Conservation (phyloP, 1,284 basidiomycete genomes). For the Moesziomyces antarcticus region DNA sequence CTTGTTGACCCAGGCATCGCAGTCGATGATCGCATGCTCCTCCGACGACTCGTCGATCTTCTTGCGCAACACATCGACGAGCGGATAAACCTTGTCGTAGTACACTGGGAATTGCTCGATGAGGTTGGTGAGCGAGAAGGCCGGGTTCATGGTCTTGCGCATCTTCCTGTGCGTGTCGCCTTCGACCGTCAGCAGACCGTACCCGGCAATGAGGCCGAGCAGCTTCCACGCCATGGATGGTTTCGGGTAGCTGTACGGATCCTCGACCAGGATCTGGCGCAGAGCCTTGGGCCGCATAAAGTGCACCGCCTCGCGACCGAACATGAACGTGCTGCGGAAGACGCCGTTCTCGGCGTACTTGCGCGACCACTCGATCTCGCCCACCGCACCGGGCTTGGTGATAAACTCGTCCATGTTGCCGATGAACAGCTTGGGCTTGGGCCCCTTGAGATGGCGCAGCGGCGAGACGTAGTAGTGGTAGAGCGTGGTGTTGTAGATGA, state of each 20-base stretch:
- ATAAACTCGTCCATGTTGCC: conserved; percentile 42
- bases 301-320: conserved; percentile 44
- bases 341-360: conserved; percentile 31
- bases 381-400: conserved; percentile 27
- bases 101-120: conserved; percentile 58
- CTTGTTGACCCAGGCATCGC: conserved; percentile 50
- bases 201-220: conserved; percentile 45
- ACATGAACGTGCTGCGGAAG: conserved; percentile 36
- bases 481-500: conserved; percentile 40
- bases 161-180: conserved; percentile 53
- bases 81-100: conserved; percentile 45
- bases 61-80: conserved; percentile 48
- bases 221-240: conserved; percentile 42
- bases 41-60: conserved; percentile 36
- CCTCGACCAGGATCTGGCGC: conserved; percentile 47
- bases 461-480: conserved; percentile 42
- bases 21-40: conserved; percentile 50
- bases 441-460: conserved; percentile 46
- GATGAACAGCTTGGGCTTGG: conserved; percentile 33
- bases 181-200: conserved; percentile 55
- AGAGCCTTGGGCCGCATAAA: conserved; percentile 40
- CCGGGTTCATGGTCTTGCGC: conserved; percentile 59
- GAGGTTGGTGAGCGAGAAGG: conserved; percentile 53
- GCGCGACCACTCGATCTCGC: conserved; percentile 38
- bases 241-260: conserved; percentile 51